Conservation (phyloP, 768 basidiomycete species). For the Hypholoma sublateritium region DNA sequence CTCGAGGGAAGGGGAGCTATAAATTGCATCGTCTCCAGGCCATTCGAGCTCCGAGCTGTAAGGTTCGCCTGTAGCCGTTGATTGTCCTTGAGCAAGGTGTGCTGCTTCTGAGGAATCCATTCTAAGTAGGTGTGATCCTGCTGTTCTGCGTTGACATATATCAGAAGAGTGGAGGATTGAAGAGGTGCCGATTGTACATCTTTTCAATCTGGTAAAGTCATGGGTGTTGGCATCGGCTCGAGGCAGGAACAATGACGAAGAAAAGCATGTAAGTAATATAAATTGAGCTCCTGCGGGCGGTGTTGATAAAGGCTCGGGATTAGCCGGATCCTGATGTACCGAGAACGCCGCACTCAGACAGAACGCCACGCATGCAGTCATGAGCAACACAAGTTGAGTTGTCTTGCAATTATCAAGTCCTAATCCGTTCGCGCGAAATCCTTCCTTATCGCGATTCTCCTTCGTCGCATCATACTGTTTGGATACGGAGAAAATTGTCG, state of each 20-base stretch:
- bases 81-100: constrained; percentile 11
- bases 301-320: no score
- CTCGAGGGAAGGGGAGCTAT: constrained; percentile 2
- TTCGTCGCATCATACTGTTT: no score
- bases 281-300: no score
- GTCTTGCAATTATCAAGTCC: no score
- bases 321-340: no score
- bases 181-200: not conserved
- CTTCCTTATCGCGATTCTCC: no score
- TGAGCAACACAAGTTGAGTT: no score
- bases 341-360: no score
- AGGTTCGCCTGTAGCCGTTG: constrained; percentile 13
- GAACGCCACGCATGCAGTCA: no score
- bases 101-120: constrained; percentile 22
- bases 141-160: not conserved
- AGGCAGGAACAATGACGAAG: not conserved
- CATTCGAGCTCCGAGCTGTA: constrained; percentile 63
- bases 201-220: not conserved
- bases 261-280: not conserved
- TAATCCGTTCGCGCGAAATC: no score
- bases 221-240: constrained; percentile 1
- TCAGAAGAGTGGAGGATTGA: not conserved
- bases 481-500: no score
- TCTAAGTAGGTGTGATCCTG: not conserved
- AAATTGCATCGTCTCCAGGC: constrained; percentile 41